Conservation (phyloP, 2,329 filamentous ascomycete species). For the Verticillium klebahnii region DNA sequence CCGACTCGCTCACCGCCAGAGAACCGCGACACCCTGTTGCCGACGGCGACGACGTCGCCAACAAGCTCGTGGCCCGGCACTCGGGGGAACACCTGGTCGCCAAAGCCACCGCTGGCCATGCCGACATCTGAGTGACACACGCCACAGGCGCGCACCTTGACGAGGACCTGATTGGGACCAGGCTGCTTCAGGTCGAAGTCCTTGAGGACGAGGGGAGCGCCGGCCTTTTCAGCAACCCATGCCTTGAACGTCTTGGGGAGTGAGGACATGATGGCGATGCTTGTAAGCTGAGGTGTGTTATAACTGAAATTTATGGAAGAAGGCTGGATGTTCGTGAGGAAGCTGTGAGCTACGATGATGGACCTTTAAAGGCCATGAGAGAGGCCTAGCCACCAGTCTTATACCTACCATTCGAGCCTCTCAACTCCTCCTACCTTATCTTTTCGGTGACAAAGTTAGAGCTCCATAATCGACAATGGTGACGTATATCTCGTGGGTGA, state of each 20-base stretch:
- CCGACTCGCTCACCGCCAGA: conserved; percentile 63
- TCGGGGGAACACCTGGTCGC: conserved; percentile 43
- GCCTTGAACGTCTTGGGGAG: conserved; percentile 66
- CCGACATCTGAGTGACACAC: conserved; percentile 62
- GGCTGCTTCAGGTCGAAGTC: conserved; percentile 56
- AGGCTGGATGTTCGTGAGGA: too few relatives aligned
- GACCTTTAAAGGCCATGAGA: not conserved
- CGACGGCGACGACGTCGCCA: conserved; percentile 60
- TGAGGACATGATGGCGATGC: conserved; percentile 12
- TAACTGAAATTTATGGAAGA: not conserved
- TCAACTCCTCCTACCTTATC: not conserved
- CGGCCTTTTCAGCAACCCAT: conserved; percentile 51
- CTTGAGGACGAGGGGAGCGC: conserved; percentile 50
- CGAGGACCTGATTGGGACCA: conserved; percentile 53
- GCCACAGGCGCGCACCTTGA: conserved; percentile 69
- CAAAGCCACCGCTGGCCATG: conserved; percentile 38
- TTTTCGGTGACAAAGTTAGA: not conserved
- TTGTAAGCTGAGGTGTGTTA: not conserved
- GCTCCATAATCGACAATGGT: not conserved
- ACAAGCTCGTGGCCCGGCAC: conserved; percentile 69
- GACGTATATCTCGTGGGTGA: not conserved
- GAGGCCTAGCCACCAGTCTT: not conserved
- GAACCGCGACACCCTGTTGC: conserved; percentile 52
- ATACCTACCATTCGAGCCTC: not conserved
- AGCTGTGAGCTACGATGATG: too few relatives aligned